Percentiles rank a stretch among this genome's conserved stretches.
phyloP scores from a whole-genome alignment of 2,329 filamentous ascomycete species.

The Chaetomiaceae sp. region DNA sequence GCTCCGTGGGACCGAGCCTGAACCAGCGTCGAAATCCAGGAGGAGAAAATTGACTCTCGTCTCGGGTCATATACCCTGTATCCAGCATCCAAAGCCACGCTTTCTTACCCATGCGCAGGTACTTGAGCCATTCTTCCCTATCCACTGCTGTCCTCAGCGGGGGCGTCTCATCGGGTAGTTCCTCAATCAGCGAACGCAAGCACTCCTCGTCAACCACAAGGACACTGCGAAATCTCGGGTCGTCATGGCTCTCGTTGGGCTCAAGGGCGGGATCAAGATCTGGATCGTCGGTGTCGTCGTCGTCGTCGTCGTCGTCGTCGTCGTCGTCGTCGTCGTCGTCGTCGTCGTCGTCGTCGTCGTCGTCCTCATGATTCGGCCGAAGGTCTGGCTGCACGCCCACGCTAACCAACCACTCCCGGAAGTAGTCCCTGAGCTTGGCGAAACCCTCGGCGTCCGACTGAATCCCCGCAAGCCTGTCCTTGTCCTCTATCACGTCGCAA shows the following conservation, averaged over 20 bases:
- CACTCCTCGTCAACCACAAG: constrained; percentile 1
- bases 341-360: not conserved
- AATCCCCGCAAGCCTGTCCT: constrained; percentile 2
- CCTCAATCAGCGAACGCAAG: not conserved
- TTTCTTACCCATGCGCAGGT: constrained; percentile 1
- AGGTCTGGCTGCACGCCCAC: constrained; percentile 1
- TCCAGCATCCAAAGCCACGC: constrained; percentile 1
- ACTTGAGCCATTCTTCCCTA: constrained; percentile 1
- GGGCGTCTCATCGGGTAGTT: constrained; percentile 1
- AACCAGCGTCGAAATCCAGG: constrained; percentile 1
- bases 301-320: not conserved
- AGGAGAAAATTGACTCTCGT: constrained; percentile 2
- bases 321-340: not conserved
- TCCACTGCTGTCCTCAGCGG: constrained; percentile 1
- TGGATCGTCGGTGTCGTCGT: not conserved
- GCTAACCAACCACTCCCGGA: constrained; percentile 2
- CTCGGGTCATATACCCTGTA: constrained; percentile 1
- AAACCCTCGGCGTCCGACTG: constrained; percentile 1
- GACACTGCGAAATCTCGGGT: constrained; percentile 1
- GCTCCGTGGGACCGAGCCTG: not conserved
- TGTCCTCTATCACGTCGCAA: constrained; percentile 1
- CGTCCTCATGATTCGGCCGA: not conserved
- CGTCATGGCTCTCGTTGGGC: constrained; percentile 1
- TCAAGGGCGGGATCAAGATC: constrained; percentile 1
- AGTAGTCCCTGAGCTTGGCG: constrained; percentile 2